Conservation (phyloP, 1,284 basidiomycete genomes). For the Retiboletus flavoniger region DNA sequence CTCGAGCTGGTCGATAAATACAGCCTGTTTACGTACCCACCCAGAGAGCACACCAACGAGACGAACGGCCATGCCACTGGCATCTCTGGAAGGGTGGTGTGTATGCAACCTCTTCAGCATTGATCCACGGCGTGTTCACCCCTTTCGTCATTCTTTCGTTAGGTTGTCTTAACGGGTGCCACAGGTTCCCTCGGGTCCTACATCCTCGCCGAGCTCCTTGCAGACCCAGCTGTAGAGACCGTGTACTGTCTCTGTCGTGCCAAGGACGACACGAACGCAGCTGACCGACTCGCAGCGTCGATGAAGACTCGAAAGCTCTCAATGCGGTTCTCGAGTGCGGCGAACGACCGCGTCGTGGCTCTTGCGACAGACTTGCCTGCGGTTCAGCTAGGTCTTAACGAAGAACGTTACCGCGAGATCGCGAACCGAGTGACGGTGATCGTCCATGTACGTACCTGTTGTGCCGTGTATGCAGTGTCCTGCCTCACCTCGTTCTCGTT, state of each 20-base stretch:
- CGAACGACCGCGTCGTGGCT: conserved; percentile 37
- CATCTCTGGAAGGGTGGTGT: conserved; percentile 19
- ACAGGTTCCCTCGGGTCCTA: conserved; percentile 64
- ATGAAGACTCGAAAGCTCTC: conserved; percentile 33
- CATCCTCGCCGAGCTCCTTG: conserved; percentile 48
- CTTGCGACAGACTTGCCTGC: conserved; percentile 46
- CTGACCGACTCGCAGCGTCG: conserved; percentile 37
- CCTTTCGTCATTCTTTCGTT: background rate
- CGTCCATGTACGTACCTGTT: conserved; percentile 44
- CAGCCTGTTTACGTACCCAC: conserved; percentile 11
- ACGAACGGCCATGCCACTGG: background rate
- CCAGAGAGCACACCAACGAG: background rate
- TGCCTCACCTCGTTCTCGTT: background rate
- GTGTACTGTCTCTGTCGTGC: conserved; percentile 58
- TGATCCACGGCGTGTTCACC: background rate
- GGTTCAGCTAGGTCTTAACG: conserved; percentile 41
- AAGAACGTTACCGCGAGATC: conserved; percentile 40
- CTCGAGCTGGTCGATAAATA: conserved; percentile 31
- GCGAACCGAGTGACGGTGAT: conserved; percentile 41
- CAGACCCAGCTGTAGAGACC: conserved; percentile 35
- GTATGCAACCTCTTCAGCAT: background rate
- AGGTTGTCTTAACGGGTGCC: conserved; percentile 53
- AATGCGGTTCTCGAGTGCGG: conserved; percentile 9
- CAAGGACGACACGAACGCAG: conserved; percentile 38
- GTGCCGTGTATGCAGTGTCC: background rate